A percentile compares a stretch with the other conserved stretches of the same genome.
These are phyloP conservation scores for Tephrocybe rancida DNA, from an alignment of 768 basidiomycete genomes.

Conservation along the genomic window DNA sequence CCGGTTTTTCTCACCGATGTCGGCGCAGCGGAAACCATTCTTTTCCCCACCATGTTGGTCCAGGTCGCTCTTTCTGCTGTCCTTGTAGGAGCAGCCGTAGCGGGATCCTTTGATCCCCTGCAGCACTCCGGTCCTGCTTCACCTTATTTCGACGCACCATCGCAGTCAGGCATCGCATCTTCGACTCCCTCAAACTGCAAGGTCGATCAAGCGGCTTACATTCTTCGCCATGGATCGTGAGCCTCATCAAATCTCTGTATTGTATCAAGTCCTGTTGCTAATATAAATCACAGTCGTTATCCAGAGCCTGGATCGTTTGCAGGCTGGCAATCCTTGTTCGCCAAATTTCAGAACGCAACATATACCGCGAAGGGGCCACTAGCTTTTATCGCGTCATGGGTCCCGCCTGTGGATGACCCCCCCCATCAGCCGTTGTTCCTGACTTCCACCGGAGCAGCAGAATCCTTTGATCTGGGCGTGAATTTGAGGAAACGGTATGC, in stretches of 20 bases:
- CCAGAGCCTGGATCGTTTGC: conserved; percentile 41
- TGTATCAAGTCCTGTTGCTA: neutral
- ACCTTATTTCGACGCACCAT: conserved; percentile 45
- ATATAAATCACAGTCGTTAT: conserved; percentile 32
- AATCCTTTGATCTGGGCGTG: conserved; percentile 42
- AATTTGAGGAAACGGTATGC: conserved; percentile 39
- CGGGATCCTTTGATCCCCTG: conserved; percentile 33
- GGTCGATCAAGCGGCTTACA: conserved; percentile 47
- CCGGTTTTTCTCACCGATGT: too few species aligned
- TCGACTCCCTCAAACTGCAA: conserved; percentile 37
- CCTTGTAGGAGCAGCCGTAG: neutral
- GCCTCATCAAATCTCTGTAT: conserved; percentile 7
- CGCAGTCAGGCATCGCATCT: conserved; percentile 32
- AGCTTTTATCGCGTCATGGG: conserved; percentile 42
- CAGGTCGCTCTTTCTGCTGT: neutral
- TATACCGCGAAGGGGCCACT: conserved; percentile 40
- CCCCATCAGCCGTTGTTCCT: conserved; percentile 41
- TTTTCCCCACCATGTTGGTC: neutral
- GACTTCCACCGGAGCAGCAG: conserved; percentile 37
- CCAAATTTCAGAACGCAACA: conserved; percentile 41
- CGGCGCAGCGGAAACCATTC: too few species aligned
- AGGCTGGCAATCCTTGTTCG: conserved; percentile 39
- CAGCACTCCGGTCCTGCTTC: conserved; percentile 45
- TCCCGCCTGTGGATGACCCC: conserved; percentile 39
- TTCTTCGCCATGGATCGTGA: conserved; percentile 44